phyloP scores from a whole-genome alignment of 768 basidiomycete genomes.

The Plicaturopsis crispa region DNA sequence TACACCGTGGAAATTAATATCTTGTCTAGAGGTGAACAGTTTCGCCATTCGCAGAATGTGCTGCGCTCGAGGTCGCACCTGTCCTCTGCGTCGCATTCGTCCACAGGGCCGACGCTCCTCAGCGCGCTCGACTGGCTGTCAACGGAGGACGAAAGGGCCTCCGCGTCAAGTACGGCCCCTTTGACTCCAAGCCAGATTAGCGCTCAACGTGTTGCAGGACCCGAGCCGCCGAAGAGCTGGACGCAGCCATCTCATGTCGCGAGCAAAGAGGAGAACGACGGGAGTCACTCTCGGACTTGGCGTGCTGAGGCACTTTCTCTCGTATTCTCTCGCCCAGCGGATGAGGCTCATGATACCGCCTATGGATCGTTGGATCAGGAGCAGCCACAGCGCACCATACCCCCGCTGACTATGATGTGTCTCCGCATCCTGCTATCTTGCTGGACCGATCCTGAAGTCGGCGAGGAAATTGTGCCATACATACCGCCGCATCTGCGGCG shows the following conservation, averaged over 20 bases:
- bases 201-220: slow-evolving; percentile 25
- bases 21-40: background rate
- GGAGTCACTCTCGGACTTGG: slow-evolving; percentile 31
- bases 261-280: too few relatives aligned
- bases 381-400: too few relatives aligned
- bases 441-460: slow-evolving; percentile 34
- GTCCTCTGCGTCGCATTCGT: background rate
- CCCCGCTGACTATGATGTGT: slow-evolving; percentile 51
- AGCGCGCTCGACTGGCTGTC: background rate
- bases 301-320: slow-evolving; percentile 50
- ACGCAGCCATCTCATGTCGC: too few relatives aligned
- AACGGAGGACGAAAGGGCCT: background rate
- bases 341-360: too few relatives aligned
- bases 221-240: slow-evolving; percentile 56
- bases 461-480: slow-evolving; percentile 35
- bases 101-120: background rate
- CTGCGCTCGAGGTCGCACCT: background rate
- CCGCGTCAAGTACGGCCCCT: background rate
- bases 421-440: slow-evolving; percentile 37
- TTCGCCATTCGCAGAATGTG: background rate
- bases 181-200: background rate
- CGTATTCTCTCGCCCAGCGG: slow-evolving; percentile 30
- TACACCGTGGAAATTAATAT: too few relatives aligned
- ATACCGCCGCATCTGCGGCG: slow-evolving; percentile 55
- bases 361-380: too few relatives aligned